Evolutionary conservation across 2,329 filamentous ascomycete genomes (phyloP), one percentile per base, ranked within the genome.

Genomic region (Fusarium piperis): DNA sequence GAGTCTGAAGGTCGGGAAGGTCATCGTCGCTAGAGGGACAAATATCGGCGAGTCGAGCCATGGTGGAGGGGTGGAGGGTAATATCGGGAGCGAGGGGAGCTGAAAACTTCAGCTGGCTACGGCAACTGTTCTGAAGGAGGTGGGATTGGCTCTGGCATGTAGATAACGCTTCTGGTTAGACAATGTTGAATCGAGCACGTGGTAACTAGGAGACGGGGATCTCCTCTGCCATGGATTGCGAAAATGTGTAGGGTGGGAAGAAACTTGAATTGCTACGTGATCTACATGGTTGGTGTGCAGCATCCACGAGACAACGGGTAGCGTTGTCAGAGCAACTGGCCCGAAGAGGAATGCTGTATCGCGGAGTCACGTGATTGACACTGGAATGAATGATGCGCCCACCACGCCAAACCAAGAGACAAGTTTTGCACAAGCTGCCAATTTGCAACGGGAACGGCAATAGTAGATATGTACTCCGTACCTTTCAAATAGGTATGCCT

Each of bases 1-100:
- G 65, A 3, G 78, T 76, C 39, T 80, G 78, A 26, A 84, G 64
- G 35, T 83, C 81, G 2, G 84, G 83, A 28, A 85, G 80, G 35
- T 85, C 84, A 44, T 85, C 83, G 20, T 84, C 82, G 59, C 79
- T 81, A 18, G 80, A 79, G 46, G 74, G 70, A 55, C 64, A 76
- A 52, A 71, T 76, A 8, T 81, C 75, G 32, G 74, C 72, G 12
- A 79, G 70, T 26, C 75, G 76, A 57, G 78, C 73, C 79, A 81
- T 81, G 23, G 28, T 64, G 36, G n/a, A 36, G 8, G 39, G 13
- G 46, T 46, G 23, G 16, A 30, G 23, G 13, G 58, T 39, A 38
- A 26, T n/a, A 59, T 26, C 28, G 13, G 39, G n/a, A 6, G 30
- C 13, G 15, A 18, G 20, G 30, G 18, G 30, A 20, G 52, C 48